Percentiles rank a stretch among this genome's conserved stretches.
Conservation (phyloP, 805 yeast species). For the Candida palmyrensis region DNA sequence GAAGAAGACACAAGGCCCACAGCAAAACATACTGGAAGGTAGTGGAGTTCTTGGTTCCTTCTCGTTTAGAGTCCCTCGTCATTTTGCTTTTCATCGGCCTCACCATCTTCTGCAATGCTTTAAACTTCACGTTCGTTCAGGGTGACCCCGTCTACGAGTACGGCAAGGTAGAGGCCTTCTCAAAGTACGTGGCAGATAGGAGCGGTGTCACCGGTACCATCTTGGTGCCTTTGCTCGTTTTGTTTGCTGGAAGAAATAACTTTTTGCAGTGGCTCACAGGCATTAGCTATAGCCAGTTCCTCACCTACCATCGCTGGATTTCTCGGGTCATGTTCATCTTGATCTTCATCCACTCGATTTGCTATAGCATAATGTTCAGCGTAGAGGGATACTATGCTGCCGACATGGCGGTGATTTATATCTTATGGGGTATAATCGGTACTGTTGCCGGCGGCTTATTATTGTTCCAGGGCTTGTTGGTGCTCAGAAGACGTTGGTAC, state of each 20-base stretch:
- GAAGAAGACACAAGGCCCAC: conserved; percentile 21
- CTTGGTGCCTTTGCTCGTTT: conserved; percentile 47
- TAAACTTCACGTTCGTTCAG: conserved; percentile 17
- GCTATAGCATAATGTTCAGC: conserved; percentile 29
- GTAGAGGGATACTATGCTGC: conserved; percentile 20
- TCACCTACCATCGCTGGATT: conserved; percentile 56
- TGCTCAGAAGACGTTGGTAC: conserved; percentile 35
- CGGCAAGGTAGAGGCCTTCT: conserved; percentile 25
- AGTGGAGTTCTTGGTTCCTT: conserved; percentile 33
- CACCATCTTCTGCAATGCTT: conserved; percentile 19
- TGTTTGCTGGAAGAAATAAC: conserved; percentile 67
- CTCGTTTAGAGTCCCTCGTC: conserved; percentile 32
- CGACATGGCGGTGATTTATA: conserved; percentile 23
- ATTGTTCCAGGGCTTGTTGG: conserved; percentile 32
- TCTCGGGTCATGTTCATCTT: conserved; percentile 44
- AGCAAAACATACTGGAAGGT: conserved; percentile 16
- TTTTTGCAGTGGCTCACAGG: conserved; percentile 54
- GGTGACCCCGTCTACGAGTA: conserved; percentile 32
- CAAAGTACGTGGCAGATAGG: conserved; percentile 43
- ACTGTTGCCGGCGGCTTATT: conserved; percentile 25
- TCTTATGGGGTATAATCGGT: conserved; percentile 16
- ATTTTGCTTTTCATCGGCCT: conserved; percentile 26
- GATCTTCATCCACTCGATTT: conserved; percentile 46
- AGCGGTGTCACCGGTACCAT: conserved; percentile 44
- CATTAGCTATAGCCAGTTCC: conserved; percentile 50